Base-by-base conservation (phyloP, 805 yeast species). In the Pichia pseudocactophila region DNA sequence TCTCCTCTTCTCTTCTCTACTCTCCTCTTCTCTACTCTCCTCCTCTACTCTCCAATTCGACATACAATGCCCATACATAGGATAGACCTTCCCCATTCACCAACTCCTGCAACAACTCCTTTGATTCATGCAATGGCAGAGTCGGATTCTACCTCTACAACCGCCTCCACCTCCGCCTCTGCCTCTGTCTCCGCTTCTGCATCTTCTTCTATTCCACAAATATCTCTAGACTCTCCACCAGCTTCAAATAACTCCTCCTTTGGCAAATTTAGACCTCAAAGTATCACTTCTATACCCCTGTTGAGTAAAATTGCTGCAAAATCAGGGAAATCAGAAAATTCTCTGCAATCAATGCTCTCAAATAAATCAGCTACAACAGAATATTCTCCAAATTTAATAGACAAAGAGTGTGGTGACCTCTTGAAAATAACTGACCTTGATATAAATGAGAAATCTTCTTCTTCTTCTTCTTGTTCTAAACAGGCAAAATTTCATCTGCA, bases 181-280 rank as follows among this genome's bases (percentile, higher is more conserved):
- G n/a, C 78, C 71, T 32, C 80, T 69, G 33, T 78, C 69, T n/a
- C 77, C 61, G 11, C 78, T 69, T 42, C 73, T 60, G 36, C 69
- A 63, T 34, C 73, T 55, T 25, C 66, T 63, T 53, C 63, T 50
- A 22, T 16, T 15, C 6, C 37, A 4, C 15, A 5, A 31, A 36
- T 16, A 12, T 20, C 28, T 19, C 2, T 22, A 18, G 19, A 25
- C 10, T 28, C 34, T 17, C n/a, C 22, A 6, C 25, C 8, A 6
- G 8, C 5, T 6, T 22, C 25, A 22, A 22, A 22, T 22, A 22
- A 15, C 7, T 17, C 25, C n/a, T 40, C 37, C 4, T 25, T 35
- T 22, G 7, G 8, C 25, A 22, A 22, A 22, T 22, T n/a, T 22
- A 22, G 25, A 22, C 25, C 25, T 22, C 25, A 22, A 22, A 22